Evolutionary conservation across 345 rosid species (phyloP).

Genomic region (Punica granatum): DNA sequence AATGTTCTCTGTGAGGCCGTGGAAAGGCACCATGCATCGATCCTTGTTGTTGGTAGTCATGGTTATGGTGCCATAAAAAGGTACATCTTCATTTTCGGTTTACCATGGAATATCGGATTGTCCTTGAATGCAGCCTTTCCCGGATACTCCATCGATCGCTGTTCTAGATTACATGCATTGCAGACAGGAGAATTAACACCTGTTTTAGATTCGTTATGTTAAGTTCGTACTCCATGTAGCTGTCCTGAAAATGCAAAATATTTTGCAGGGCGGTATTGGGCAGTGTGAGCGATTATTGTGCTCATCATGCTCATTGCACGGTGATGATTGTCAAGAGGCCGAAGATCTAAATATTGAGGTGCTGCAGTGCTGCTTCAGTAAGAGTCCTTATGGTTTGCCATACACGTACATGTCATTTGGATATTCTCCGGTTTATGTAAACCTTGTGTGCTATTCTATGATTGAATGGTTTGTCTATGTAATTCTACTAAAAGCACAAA

Average conservation of each 20-base stretch:
- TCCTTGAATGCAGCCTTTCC: neutral
- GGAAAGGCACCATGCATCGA: conserved; percentile 68
- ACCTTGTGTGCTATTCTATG: too few relatives aligned
- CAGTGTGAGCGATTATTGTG: conserved; percentile 85
- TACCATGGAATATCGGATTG: neutral
- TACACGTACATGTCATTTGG: too few relatives aligned
- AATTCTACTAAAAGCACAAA: too few relatives aligned
- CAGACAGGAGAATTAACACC: neutral
- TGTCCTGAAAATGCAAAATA: neutral
- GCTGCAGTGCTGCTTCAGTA: too few relatives aligned
- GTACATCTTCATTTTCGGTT: conserved; percentile 16
- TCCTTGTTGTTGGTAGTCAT: conserved; percentile 86
- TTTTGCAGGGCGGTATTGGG: conserved; percentile 81
- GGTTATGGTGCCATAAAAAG: conserved; percentile 98
- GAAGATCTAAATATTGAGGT: conserved; percentile 45
- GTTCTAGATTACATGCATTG: too few relatives aligned
- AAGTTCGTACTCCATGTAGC: too few relatives aligned
- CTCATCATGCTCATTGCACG: conserved; percentile 92
- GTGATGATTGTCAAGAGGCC: conserved; percentile 97
- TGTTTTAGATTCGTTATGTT: neutral
- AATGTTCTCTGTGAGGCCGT: conserved; percentile 81
- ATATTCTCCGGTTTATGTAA: too few relatives aligned
- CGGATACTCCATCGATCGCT: too few relatives aligned
- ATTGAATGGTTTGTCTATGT: too few relatives aligned
- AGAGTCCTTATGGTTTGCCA: too few relatives aligned